Evolutionary conservation across 2,329 filamentous ascomycete genomes (phyloP), one percentile per base, ranked within the genome.

Genomic region (Pseudogymnoascus sp.): DNA sequence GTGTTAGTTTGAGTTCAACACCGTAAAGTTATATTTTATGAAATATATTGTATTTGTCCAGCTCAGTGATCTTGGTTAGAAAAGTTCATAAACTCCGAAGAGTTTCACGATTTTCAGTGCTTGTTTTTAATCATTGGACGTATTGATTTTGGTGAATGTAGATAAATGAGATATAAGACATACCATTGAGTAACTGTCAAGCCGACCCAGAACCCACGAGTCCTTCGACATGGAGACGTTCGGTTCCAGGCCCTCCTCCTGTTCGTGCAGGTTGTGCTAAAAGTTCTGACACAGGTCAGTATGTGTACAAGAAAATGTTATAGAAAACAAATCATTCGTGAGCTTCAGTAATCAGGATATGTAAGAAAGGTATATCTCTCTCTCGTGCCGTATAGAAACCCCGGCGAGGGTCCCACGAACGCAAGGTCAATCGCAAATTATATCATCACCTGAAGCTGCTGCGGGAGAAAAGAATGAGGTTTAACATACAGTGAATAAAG

Each of bases 361-460:
- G 91, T 96, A 96, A 96, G 91, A 92, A 84, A 84, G 85, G 76
- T 91, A 89, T 95, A 88, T 96, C 91, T 95, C 79, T 74, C 82
- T 73, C 77, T 81, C 77, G 76, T 72, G 77, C 80, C 86, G 85
- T 91, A 86, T 86, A 81, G 86, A 88, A 79, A 81, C 89, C 84
- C 91, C 83, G 91, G 92, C 91, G 88, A 87, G 90, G 84, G 88
- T 78, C 81, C 90, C 90, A 92, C 84, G 84, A 78, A 78, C 75
- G 75, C 74, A 77, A 80, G 82, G 88, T 96, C 91, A 95, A 92
- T 92, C 91, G 92, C 91, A 96, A 96, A 96, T 96, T 96, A 90
- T 89, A 79, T 88, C 91, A 95, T 96, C 92, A 89, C 87, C 67
- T 68, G 68, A 72, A 66, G 69, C 61, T 70, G 69, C 61, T 70